Percentiles rank a stretch among this genome's conserved stretches.
phyloP scores from a whole-genome alignment of 345 rosid species.

The Fremontodendron californicum region DNA sequence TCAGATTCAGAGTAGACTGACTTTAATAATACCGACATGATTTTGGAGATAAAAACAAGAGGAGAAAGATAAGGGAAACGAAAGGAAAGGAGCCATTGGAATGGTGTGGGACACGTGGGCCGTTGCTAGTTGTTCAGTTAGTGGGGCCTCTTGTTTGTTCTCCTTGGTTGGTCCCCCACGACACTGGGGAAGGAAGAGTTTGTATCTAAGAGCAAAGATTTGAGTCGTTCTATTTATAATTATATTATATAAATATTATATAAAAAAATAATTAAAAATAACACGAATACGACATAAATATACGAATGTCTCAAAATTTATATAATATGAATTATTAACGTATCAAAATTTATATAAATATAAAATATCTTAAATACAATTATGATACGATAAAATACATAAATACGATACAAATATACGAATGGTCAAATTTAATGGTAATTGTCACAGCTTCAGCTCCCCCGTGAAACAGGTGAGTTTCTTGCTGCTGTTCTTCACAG shows the following conservation, averaged over 20 bases:
- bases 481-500: not conserved
- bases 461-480: constrained; percentile 17
- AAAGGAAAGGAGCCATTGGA: not conserved
- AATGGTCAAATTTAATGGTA: no score
- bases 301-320: no score
- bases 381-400: no score
- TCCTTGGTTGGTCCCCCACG: not conserved
- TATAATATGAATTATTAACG: no score
- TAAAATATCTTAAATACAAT: no score
- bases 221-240: no score
- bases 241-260: no score
- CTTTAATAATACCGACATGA: no score
- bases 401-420: no score
- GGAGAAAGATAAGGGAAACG: not conserved
- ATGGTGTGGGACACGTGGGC: not conserved
- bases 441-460: not conserved
- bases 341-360: no score
- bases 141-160: not conserved
- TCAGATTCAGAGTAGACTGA: not conserved
- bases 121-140: not conserved
- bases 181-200: not conserved
- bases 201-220: not conserved
- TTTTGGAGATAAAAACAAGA: not conserved
- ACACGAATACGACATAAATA: no score
- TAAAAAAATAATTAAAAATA: no score